Base-by-base conservation (phyloP, 1,139 yeast species). In the Entelexis paramagnoliae region DNA sequence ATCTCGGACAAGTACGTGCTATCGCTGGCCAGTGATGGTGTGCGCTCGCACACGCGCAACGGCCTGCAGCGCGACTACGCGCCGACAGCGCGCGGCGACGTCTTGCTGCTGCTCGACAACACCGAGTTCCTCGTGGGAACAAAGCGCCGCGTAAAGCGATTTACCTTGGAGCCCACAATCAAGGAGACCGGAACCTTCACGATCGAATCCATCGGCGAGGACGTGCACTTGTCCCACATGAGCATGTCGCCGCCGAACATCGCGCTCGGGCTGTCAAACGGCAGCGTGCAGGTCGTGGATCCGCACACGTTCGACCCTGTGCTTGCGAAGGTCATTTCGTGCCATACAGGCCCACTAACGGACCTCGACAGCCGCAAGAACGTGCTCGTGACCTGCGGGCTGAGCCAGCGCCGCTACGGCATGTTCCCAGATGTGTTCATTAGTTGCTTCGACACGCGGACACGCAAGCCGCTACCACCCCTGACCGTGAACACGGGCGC, bases 401-500 rank as follows among this genome's bases (percentile, higher is more conserved):
- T 74, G 59, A 80, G 94, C 0, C 67, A 76, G 22, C 75, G 93
- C 36, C 73, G 74, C 49, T 72, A 73, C 26, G 75, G 71, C 24
- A 68, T 69, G 49, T 67, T 73, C n/a, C 72, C 79, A 2, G 98
- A 91, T 63, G 91, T 95, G 0, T 74, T 89, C 59, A 91, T 91
- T 26, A 83, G 82, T 58, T 80, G 87, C 19, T 88, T 79, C 65
- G 98, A 91, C 65, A 67, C 87, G 34, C 74, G 95, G 56, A 78
- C 80, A 58, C 74, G 86, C 78, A 76, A 79, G 54, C 76, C 91
- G 2, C 67, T 83, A 51, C 74, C 95, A 0, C 96, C 97, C 2
- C 72, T 89, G 4, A 81, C 96, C 2, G 88, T 88, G 64, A 86
- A 95, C 0, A 83, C 88, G 0, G 97, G 97, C 4, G 96, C 97